These are phyloP conservation scores for Hypoxylon cercidicola DNA, from an alignment of 495 filamentous ascomycete species.

Conservation along the genomic window DNA sequence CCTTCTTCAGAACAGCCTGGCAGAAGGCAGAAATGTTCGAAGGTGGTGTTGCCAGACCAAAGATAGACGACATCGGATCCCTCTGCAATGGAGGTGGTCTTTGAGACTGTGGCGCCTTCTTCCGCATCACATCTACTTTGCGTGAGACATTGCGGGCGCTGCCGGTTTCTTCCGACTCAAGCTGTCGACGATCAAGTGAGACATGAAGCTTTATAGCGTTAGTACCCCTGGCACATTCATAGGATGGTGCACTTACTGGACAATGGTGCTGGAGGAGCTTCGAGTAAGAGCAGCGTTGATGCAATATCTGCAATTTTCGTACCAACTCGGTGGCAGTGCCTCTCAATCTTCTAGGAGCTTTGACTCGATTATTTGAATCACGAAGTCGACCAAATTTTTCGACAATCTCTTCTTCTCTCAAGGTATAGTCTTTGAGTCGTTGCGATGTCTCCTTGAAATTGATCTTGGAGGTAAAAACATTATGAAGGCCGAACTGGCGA, in stretches of 20 bases:
- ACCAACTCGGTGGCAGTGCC: slow-evolving; percentile 69
- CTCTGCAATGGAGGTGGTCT: slow-evolving; percentile 14
- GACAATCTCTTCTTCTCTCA: slow-evolving; percentile 84
- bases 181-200: slow-evolving; percentile 30
- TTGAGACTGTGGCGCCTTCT: slow-evolving; percentile 29
- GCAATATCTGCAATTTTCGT: slow-evolving; percentile 72
- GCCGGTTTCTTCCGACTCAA: slow-evolving; percentile 12
- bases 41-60: slow-evolving; percentile 75
- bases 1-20: slow-evolving; percentile 73
- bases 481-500: slow-evolving; percentile 87
- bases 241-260: slow-evolving; percentile 56
- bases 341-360: slow-evolving; percentile 81
- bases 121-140: slow-evolving; percentile 17
- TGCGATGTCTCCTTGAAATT: slow-evolving; percentile 72
- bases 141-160: slow-evolving; percentile 14
- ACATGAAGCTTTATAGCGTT: slow-evolving; percentile 28
- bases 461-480: slow-evolving; percentile 81
- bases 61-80: slow-evolving; percentile 54
- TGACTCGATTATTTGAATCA: slow-evolving; percentile 35
- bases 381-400: slow-evolving; percentile 45
- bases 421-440: slow-evolving; percentile 81
- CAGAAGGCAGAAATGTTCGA: slow-evolving; percentile 88
- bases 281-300: slow-evolving; percentile 79
- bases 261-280: slow-evolving; percentile 85
- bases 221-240: neutral